Evolutionary conservation across 495 filamentous ascomycete species (phyloP), one percentile per base, ranked within the genome.

Genomic region (Xylaria curta): DNA sequence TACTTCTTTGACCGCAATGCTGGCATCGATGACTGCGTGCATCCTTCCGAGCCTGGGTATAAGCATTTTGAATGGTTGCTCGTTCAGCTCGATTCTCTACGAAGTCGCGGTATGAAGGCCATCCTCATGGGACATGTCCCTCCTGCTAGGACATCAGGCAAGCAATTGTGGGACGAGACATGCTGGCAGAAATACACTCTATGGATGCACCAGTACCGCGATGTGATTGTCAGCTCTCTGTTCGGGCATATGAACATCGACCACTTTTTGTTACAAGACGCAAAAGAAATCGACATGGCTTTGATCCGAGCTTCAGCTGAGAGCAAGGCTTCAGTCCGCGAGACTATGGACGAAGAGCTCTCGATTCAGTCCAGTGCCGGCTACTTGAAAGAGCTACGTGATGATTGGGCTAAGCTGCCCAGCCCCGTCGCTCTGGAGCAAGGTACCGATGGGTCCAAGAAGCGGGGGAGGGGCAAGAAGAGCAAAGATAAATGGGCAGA

Each of bases 221-320:
- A 99, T 80, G 90, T 99, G 13, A 84, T 99, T 13, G 87, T 94
- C 46, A 88, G 88, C 8, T 89, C 89, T 19, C 68, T 96, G 19
- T 99, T 92, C 74, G 96, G 95, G 2, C 96, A 99, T 78, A 98
- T 99, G 95, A 99, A 99, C 77, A 91, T 97, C 72, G 96, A 99
- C 76, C 96, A 99, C 78, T 99, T 98, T 82, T 88, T 98, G 76
- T 81, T 99, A 10, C 95, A 97, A 76, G 96, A 98, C 82, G 92
- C 88, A 70, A 82, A 92, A 13, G 87, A 97, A 17, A 85, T 98
- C 56, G 83, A 94, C 54, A 83, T 89, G 66, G 80, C 76, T 24
- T 80, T 82, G n/a, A 68, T 88, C 19, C 76, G 79, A 4, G 84
- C 87, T 38, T 73, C 74, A 51, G 84, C 87, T 33, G 74, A 75